Evolutionary conservation across 2,329 filamentous ascomycete genomes (phyloP).

Genomic region (Arachnopeziza araneosa): DNA sequence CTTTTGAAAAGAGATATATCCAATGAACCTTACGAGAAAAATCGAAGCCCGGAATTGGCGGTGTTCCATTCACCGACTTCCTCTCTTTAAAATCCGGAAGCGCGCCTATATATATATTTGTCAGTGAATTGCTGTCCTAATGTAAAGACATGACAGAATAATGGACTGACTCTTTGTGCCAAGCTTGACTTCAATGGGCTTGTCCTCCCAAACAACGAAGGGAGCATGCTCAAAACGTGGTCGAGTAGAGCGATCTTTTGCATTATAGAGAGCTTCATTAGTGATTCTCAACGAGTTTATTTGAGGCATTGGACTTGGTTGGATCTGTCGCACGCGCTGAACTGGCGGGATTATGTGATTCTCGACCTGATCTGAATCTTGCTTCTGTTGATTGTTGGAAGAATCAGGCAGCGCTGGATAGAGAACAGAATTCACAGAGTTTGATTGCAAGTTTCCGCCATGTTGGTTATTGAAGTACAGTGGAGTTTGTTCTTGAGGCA

Average conservation of each 20-base stretch:
- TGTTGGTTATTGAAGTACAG: conserved; percentile 4
- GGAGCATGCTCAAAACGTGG: conserved; percentile 25
- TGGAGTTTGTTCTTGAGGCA: conserved; percentile 11
- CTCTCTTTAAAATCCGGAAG: conserved; percentile 30
- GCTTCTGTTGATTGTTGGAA: not conserved
- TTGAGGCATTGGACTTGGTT: not conserved
- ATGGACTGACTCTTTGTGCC: conserved; percentile 27
- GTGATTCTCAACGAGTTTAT: conserved; percentile 20
- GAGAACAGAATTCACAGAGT: conserved; percentile 9
- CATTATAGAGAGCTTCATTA: conserved; percentile 21
- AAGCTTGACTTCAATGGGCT: conserved; percentile 21
- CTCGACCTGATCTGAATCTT: not conserved
- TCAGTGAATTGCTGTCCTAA: not conserved
- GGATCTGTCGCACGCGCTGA: conserved; percentile 8
- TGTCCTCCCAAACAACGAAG: conserved; percentile 23
- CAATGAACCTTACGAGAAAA: conserved; percentile 23
- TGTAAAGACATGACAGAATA: not conserved
- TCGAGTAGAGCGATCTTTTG: conserved; percentile 16
- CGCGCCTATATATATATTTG: conserved; percentile 16
- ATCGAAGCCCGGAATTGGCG: conserved; percentile 26
- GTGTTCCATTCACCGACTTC: conserved; percentile 27
- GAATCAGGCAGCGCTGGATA: conserved; percentile 7
- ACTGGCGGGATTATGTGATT: not conserved
- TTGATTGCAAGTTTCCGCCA: conserved; percentile 12
- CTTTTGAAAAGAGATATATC: not conserved